A percentile compares a stretch with the other conserved stretches of the same genome.
Conservation (phyloP, 106 monocot genomes). For the Agapanthus africanus region DNA sequence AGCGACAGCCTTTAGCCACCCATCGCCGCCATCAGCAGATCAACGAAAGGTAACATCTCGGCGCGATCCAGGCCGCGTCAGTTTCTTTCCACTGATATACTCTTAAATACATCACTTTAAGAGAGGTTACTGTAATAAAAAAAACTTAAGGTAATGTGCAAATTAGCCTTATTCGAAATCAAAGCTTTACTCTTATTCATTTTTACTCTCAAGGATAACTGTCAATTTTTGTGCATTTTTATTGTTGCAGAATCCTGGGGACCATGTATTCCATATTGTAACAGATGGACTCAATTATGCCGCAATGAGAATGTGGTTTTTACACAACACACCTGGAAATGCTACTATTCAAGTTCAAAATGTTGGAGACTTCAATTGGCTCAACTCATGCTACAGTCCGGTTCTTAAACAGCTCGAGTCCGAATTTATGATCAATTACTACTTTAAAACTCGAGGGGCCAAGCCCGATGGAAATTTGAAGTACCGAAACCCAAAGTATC, state of each 20-base stretch:
- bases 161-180: too few species aligned
- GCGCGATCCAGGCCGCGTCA: too few species aligned
- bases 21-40: too few species aligned
- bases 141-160: too few species aligned
- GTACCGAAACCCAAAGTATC: slow-evolving; percentile 14
- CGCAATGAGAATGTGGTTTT: slow-evolving; percentile 20
- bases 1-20: too few species aligned
- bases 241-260: slow-evolving; percentile 6
- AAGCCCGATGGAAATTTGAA: slow-evolving; percentile 17
- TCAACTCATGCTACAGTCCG: slow-evolving; percentile 18
- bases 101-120: too few species aligned
- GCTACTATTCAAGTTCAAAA: slow-evolving; percentile 15
- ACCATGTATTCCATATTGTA: slow-evolving; percentile 17
- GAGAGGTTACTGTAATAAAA: too few species aligned
- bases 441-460: slow-evolving; percentile 4
- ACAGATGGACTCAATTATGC: slow-evolving; percentile 16
- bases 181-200: too few species aligned
- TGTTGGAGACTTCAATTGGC: slow-evolving; percentile 11
- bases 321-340: slow-evolving; percentile 8
- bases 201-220: too few species aligned
- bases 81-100: too few species aligned
- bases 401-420: slow-evolving; percentile 16
- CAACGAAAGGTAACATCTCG: too few species aligned
- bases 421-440: slow-evolving; percentile 11
- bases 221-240: neutral